Conservation (phyloP, 208 protist species). For the Crithidia sp. region DNA sequence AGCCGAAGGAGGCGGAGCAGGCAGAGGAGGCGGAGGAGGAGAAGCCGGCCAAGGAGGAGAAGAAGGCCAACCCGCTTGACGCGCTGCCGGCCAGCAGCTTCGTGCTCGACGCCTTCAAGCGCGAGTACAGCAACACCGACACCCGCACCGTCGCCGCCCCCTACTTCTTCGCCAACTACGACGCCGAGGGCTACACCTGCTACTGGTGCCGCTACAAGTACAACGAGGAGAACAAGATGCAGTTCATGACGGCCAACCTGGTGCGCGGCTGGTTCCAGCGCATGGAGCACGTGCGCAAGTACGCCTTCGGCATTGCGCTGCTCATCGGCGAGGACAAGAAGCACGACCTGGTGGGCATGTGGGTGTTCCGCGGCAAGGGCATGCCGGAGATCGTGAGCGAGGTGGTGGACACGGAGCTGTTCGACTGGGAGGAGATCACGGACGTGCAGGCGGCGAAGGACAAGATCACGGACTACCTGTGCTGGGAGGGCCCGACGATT, state of each 20-base stretch:
- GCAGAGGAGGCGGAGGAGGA: slow-evolving; percentile 61
- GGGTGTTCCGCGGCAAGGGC: slow-evolving; percentile 83
- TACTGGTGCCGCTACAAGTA: slow-evolving; percentile 86
- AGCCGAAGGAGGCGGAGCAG: slow-evolving; percentile 25
- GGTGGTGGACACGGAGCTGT: slow-evolving; percentile 82
- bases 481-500: slow-evolving; percentile 85
- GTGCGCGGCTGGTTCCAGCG: slow-evolving; percentile 85
- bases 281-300: slow-evolving; percentile 87
- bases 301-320: slow-evolving; percentile 80
- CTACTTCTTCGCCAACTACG: slow-evolving; percentile 75
- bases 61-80: slow-evolving; percentile 77
- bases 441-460: slow-evolving; percentile 73
- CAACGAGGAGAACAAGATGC: slow-evolving; percentile 83
- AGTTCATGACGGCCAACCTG: slow-evolving; percentile 89
- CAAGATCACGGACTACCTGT: slow-evolving; percentile 81
- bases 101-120: slow-evolving; percentile 79
- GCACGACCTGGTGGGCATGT: slow-evolving; percentile 78
- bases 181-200: slow-evolving; percentile 70
- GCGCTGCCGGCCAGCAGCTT: slow-evolving; percentile 63
- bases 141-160: slow-evolving; percentile 71
- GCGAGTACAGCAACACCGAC: slow-evolving; percentile 82
- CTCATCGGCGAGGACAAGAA: slow-evolving; percentile 78
- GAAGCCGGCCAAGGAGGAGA: slow-evolving; percentile 52
- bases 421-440: slow-evolving; percentile 74
- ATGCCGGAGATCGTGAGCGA: slow-evolving; percentile 80